Evolutionary conservation across 495 filamentous ascomycete genomes (phyloP).

Genomic region (Aspergillus campestris): DNA sequence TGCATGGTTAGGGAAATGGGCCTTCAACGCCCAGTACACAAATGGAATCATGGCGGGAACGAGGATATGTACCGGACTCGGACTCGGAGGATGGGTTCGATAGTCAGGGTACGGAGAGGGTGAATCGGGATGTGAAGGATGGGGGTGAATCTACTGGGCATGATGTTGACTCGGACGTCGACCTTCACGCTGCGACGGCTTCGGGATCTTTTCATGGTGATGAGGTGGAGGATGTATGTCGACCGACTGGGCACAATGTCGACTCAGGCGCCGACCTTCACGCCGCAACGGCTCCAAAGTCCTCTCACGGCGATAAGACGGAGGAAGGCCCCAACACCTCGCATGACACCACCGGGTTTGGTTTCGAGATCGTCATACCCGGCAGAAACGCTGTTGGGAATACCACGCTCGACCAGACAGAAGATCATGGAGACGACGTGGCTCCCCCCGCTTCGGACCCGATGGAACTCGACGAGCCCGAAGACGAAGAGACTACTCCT

Average conservation of each 20-base stretch:
- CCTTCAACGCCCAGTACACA: constrained; percentile 29
- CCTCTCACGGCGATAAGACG: neutral
- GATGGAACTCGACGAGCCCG: neutral
- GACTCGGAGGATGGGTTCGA: constrained; percentile 50
- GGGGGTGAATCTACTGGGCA: constrained; percentile 9
- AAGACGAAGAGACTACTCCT: neutral
- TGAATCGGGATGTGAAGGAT: constrained; percentile 3
- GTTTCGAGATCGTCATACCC: no score
- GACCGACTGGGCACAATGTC: neutral
- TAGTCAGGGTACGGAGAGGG: constrained; percentile 20
- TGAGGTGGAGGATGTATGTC: neutral
- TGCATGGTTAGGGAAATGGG: constrained; percentile 35
- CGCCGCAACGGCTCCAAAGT: no score
- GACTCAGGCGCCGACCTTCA: neutral
- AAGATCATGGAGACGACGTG: neutral
- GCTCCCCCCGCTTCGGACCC: neutral
- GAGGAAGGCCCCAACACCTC: no score
- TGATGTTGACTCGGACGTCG: constrained; percentile 2
- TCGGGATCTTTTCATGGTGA: no score
- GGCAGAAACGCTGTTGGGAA: no score
- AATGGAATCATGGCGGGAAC: constrained; percentile 56
- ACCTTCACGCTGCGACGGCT: no score
- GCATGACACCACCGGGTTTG: no score
- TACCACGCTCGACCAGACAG: no score
- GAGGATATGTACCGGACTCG: constrained; percentile 55